Evolutionary conservation across 192 early-diverging fungal genomes (phyloP).

Genomic region (Pecoramyces ruminantium): DNA sequence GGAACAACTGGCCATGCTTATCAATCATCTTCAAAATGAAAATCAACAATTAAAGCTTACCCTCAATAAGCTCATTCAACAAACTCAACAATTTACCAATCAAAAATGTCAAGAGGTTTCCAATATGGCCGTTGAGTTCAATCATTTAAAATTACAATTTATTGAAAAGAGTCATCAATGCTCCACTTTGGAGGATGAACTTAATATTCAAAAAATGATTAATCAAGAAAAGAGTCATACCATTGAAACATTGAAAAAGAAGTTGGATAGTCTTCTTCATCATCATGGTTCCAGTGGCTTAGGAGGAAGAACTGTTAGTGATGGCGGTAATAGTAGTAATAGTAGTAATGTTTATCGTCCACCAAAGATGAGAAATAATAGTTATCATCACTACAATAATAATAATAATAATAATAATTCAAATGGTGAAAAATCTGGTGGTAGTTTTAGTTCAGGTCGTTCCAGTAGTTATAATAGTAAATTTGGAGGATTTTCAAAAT

Average conservation of each 20-base stretch:
- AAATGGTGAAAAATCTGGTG: too few species aligned
- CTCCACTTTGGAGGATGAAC: neutral
- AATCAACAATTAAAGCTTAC: neutral
- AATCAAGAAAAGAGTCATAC: neutral
- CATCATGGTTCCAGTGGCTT: neutral
- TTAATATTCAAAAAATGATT: neutral
- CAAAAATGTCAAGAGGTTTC: neutral
- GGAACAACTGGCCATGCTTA: neutral
- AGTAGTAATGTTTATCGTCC: neutral
- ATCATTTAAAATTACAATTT: neutral
- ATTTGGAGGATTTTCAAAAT: neutral
- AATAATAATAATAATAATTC: too few species aligned
- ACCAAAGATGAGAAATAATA: neutral
- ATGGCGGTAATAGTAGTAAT: neutral
- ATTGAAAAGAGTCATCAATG: neutral
- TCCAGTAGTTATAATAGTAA: neutral
- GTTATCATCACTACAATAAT: neutral
- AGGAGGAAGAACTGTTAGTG: neutral
- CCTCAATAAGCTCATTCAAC: neutral
- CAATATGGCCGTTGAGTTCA: neutral
- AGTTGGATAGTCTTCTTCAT: neutral
- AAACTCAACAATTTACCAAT: neutral
- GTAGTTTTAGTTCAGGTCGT: neutral
- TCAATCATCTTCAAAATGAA: neutral
- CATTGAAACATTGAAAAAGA: neutral